A percentile compares a stretch with the other conserved stretches of the same genome.
These are phyloP conservation scores for Erodium chrysanthum DNA, from an alignment of 441 rosid species.

Conservation along the genomic window DNA sequence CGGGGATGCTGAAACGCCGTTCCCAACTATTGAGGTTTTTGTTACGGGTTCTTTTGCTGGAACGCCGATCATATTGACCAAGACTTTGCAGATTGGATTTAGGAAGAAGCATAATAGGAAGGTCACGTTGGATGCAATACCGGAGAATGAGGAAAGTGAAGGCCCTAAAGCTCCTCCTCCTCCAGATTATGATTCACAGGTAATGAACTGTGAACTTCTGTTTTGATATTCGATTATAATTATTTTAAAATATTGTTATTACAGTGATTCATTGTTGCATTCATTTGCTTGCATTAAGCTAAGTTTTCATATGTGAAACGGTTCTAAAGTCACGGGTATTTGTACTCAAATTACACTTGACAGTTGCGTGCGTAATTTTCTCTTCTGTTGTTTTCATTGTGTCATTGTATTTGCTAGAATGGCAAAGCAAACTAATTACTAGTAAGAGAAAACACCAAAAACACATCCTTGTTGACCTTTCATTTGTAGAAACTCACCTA, in stretches of 20 bases:
- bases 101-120: conserved; percentile 36
- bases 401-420: too few species aligned
- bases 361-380: too few species aligned
- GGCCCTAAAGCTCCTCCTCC: conserved; percentile 25
- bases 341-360: neutral
- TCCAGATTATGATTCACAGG: conserved; percentile 32
- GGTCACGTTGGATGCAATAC: conserved; percentile 42
- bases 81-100: conserved; percentile 38
- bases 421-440: too few species aligned
- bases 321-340: neutral
- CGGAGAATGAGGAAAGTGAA: conserved; percentile 39
- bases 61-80: conserved; percentile 48
- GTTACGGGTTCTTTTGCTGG: conserved; percentile 55
- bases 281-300: neutral
- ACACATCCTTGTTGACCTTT: too few species aligned
- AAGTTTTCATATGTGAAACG: neutral
- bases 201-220: conserved; percentile 10
- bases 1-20: neutral
- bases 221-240: neutral
- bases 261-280: neutral
- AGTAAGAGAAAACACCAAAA: too few species aligned
- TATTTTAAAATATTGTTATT: too few species aligned
- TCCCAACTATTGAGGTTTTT: conserved; percentile 47
- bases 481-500: too few species aligned
- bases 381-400: too few species aligned